Base-by-base conservation (phyloP, 345 rosid species). In the Heritiera littoralis region DNA sequence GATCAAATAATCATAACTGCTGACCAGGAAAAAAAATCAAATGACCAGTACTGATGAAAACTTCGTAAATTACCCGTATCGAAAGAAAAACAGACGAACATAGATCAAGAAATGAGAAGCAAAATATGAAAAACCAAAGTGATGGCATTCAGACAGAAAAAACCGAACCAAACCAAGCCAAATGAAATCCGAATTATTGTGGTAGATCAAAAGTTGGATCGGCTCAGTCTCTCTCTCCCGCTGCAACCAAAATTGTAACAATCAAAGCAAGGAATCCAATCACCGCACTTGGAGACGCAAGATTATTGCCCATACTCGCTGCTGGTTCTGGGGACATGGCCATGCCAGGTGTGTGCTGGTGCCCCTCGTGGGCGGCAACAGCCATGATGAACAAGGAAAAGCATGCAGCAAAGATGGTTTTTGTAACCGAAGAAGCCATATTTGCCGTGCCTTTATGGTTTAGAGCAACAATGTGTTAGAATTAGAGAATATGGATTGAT, bases 331-430 rank as follows among this genome's bases (percentile, higher is more conserved):
- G 75, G 10, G 75, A 30, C 63, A 54, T 51, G 63, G 7, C 75
- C 45, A 54, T 51, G 28, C 45, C 76, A 54, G 76, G 64, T 1
- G 63, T 55, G 76, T 72, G 64, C 14, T 72, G 18, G 77, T 74
- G 77, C 11, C 77, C 77, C 52, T 35, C 66, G 11, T 55, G 61
- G 52, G 77, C 77, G 35, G 77, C 32, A 20, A 58, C 77, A 58
- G 40, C 11, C 77, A 56, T 56, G 35, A 74, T 40, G 11, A 74
- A 43, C 51, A 40, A 74, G 28, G 32, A 65, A 58, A 73, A 38
- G 55, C 77, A 73, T 54, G 38, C 77, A 40, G 38, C 40, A 18
- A 74, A 56, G 38, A 74, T 56, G 46, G 35, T 23, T 56, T 66
- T 6, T 41, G 4, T 58, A 6, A 74, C 48, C 32, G 35, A 3